These are phyloP conservation scores for Prunus armeniaca DNA, from an alignment of 306 rosid species.

Conservation along the genomic window DNA sequence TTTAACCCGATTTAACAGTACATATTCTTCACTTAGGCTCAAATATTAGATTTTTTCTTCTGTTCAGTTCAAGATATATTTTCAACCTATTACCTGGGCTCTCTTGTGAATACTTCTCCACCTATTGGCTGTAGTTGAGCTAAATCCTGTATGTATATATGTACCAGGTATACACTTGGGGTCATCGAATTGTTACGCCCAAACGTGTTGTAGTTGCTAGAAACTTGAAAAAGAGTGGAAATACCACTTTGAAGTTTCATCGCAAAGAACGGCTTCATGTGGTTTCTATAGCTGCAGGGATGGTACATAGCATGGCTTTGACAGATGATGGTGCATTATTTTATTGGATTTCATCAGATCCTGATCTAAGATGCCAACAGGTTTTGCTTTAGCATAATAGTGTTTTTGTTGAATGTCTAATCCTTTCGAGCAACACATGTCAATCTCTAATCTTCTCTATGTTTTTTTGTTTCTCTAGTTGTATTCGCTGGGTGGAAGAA, in stretches of 20 bases:
- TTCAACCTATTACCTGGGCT: neutral
- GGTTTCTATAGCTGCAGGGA: slow-evolving; percentile 76
- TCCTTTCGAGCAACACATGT: slow-evolving; percentile 5
- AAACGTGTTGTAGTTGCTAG: slow-evolving; percentile 78
- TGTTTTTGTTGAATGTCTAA: slow-evolving; percentile 12
- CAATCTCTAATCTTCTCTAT: slow-evolving; percentile 5
- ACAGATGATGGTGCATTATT: slow-evolving; percentile 89
- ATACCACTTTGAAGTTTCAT: slow-evolving; percentile 74
- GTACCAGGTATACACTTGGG: slow-evolving; percentile 94
- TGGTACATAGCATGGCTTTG: slow-evolving; percentile 78
- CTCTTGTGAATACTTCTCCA: neutral
- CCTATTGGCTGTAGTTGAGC: neutral
- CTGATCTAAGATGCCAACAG: slow-evolving; percentile 88
- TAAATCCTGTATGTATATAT: slow-evolving; percentile 7
- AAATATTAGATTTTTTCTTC: neutral
- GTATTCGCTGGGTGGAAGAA: slow-evolving; percentile 68
- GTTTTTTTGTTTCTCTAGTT: slow-evolving; percentile 36
- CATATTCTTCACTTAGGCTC: neutral
- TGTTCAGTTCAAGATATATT: neutral
- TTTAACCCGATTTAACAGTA: slow-evolving; percentile 6
- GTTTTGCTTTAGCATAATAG: slow-evolving; percentile 33
- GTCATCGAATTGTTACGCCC: slow-evolving; percentile 91
- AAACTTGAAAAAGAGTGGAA: slow-evolving; percentile 86
- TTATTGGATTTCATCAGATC: slow-evolving; percentile 89
- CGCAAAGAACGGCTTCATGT: slow-evolving; percentile 73